These are phyloP conservation scores for Tephrocybe sp. DNA, from an alignment of 768 basidiomycete species.

Conservation along the genomic window DNA sequence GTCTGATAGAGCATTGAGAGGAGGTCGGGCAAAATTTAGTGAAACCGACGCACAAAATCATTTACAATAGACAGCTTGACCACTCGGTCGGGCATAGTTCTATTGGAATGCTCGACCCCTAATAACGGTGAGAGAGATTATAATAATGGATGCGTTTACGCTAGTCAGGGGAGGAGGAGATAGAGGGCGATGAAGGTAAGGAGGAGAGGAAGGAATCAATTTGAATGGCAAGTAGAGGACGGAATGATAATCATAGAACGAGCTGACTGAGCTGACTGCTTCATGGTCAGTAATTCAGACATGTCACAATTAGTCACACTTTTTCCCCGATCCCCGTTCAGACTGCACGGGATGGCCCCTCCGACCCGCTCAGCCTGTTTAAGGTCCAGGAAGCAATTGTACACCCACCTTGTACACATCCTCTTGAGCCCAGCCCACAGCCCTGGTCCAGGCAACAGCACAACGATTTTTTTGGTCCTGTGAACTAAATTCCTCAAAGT, in stretches of 20 bases:
- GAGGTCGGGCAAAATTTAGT: too few species aligned
- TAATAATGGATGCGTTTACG: too few species aligned
- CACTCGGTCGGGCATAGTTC: constrained; percentile 37
- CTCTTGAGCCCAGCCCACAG: too few species aligned
- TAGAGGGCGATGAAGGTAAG: neutral
- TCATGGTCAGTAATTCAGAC: constrained; percentile 14
- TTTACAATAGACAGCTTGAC: constrained; percentile 49
- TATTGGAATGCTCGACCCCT: constrained; percentile 11
- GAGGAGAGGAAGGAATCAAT: constrained; percentile 13
- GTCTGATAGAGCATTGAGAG: constrained; percentile 33
- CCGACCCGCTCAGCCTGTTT: neutral
- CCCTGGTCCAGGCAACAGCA: too few species aligned
- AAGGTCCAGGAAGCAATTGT: neutral
- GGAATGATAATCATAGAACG: constrained; percentile 27
- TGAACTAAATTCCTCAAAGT: too few species aligned
- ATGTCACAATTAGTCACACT: constrained; percentile 16
- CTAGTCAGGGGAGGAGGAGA: constrained; percentile 4
- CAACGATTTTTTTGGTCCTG: too few species aligned
- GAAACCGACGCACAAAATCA: constrained; percentile 46
- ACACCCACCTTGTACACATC: neutral
- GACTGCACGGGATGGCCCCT: neutral
- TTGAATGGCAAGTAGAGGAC: constrained; percentile 16
- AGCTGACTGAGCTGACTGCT: constrained; percentile 19
- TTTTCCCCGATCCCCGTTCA: constrained; percentile 6
- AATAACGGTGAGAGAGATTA: neutral